Conservation (phyloP, 805 yeast genomes). For the Candida xyloterini region DNA sequence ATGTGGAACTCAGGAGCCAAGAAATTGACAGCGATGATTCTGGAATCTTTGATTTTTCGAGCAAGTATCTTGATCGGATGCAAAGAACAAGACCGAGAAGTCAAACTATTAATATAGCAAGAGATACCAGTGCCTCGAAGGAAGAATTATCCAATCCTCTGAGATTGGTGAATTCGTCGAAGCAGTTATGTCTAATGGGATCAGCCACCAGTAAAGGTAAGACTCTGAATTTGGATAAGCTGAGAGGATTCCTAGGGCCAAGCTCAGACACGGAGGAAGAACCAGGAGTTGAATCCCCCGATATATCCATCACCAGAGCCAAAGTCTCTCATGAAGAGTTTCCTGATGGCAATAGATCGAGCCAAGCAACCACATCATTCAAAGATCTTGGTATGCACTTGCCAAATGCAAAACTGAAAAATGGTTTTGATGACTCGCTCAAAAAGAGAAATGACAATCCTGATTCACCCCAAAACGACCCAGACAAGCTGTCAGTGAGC, state of each 20-base stretch:
- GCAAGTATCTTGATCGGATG: constrained; percentile 17
- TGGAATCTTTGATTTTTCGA: neutral
- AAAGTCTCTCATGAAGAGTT: too few species aligned
- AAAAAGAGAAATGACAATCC: too few species aligned
- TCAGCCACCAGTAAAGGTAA: constrained; percentile 22
- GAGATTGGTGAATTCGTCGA: constrained; percentile 30
- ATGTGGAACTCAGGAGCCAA: constrained; percentile 4
- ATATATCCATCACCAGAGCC: too few species aligned
- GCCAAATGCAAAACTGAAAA: too few species aligned
- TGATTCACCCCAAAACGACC: too few species aligned
- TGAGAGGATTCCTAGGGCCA: constrained; percentile 30
- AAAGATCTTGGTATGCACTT: too few species aligned
- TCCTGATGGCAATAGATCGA: too few species aligned
- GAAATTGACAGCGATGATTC: neutral
- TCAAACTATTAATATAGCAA: constrained; percentile 28
- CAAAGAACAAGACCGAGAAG: constrained; percentile 23
- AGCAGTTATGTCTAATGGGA: constrained; percentile 27
- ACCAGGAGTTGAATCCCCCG: constrained; percentile 5
- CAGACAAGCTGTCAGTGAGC: too few species aligned
- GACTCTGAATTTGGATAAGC: constrained; percentile 28
- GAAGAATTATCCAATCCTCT: constrained; percentile 8
- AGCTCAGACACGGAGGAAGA: constrained; percentile 27
- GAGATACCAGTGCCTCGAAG: constrained; percentile 6
- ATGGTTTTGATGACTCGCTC: too few species aligned
- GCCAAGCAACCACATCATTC: too few species aligned